A percentile compares a stretch with the other conserved stretches of the same genome.
Conservation (phyloP, 2,329 filamentous ascomycete genomes). For the Arachnomyces sp. region DNA sequence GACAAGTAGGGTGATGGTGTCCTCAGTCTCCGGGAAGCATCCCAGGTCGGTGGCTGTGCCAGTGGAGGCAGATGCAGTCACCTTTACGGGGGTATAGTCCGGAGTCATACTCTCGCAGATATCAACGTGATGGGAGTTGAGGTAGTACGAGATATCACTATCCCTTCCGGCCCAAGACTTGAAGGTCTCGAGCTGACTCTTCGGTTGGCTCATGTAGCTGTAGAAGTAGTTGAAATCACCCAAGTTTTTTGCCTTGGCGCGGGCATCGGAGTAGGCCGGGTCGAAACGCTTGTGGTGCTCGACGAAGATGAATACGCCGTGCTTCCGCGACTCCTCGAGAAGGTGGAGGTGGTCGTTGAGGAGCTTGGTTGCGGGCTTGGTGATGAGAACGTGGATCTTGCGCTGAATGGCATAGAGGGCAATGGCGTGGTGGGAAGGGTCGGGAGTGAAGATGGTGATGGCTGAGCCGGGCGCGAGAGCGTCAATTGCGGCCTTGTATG, state of each 20-base stretch:
- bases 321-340: slow-evolving; percentile 61
- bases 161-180: slow-evolving; percentile 89
- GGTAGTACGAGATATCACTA: slow-evolving; percentile 90
- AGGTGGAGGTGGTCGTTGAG: slow-evolving; percentile 73
- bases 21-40: slow-evolving; percentile 74
- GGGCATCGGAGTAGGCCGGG: slow-evolving; percentile 83
- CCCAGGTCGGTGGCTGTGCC: slow-evolving; percentile 73
- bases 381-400: slow-evolving; percentile 83
- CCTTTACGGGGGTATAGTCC: slow-evolving; percentile 68
- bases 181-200: slow-evolving; percentile 88
- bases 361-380: slow-evolving; percentile 84
- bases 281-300: slow-evolving; percentile 98
- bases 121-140: slow-evolving; percentile 92
- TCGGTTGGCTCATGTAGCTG: slow-evolving; percentile 90
- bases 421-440: slow-evolving; percentile 87
- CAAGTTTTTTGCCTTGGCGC: slow-evolving; percentile 64
- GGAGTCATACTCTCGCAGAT: slow-evolving; percentile 88
- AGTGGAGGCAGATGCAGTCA: slow-evolving; percentile 70
- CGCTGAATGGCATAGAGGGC: slow-evolving; percentile 86
- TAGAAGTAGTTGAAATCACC: slow-evolving; percentile 99
- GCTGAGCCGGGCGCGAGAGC: slow-evolving; percentile 72
- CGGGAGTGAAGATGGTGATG: slow-evolving; percentile 93
- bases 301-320: slow-evolving; percentile 82
- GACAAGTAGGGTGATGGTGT: slow-evolving; percentile 85
- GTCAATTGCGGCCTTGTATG: slow-evolving; percentile 86